phyloP scores from a whole-genome alignment of 2,329 filamentous ascomycete species.

The Pyricularia sp. region DNA sequence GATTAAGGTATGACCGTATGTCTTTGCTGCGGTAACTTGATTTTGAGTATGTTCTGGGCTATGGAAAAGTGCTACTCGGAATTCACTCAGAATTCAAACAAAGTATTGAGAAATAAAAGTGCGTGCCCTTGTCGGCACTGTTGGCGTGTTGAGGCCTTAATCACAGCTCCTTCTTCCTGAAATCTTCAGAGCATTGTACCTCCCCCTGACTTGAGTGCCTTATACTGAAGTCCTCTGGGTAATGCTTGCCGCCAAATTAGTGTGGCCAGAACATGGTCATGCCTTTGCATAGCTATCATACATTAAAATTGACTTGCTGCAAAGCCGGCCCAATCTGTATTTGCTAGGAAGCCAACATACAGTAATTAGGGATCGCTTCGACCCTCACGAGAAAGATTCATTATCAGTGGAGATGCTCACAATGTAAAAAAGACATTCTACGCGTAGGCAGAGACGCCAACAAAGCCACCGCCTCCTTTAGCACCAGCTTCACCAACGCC shows the following conservation, averaged over 20 bases:
- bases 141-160: background rate
- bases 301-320: background rate
- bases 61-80: background rate
- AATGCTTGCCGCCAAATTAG: background rate
- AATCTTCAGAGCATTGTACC: background rate
- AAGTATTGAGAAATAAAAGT: background rate
- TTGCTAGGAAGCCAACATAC: background rate
- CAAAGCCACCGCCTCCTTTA: background rate
- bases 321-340: too few relatives aligned
- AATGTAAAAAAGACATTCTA: background rate
- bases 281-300: too few relatives aligned
- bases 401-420: background rate
- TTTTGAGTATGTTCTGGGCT: background rate
- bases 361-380: background rate
- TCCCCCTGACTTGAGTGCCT: background rate
- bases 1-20: background rate
- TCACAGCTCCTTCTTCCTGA: background rate
- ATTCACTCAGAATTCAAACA: background rate
- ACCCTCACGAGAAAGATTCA: background rate
- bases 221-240: background rate
- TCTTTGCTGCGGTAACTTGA: background rate
- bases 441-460: constrained; percentile 1
- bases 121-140: background rate
- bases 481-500: constrained; percentile 5
- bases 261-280: background rate